These are phyloP conservation scores for Suhomyces kunorum DNA, from an alignment of 1,139 yeast species.

Conservation along the genomic window DNA sequence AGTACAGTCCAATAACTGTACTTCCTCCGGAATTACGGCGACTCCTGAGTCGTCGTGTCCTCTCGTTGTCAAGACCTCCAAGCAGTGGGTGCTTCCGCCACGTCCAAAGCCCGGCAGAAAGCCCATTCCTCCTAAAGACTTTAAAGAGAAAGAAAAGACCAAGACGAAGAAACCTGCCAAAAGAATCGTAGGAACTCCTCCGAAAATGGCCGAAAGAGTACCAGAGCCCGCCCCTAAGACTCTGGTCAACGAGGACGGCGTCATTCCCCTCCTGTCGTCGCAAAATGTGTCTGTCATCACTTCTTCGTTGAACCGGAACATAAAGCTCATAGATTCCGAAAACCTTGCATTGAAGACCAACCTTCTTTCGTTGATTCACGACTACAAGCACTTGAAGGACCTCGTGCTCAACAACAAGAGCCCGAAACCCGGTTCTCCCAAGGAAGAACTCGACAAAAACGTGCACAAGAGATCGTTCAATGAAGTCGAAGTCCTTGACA, in stretches of 20 bases:
- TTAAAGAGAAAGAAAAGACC: constrained; percentile 9
- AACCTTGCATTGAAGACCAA: constrained; percentile 39
- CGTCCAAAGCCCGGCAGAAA: constrained; percentile 27
- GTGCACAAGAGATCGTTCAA: constrained; percentile 31
- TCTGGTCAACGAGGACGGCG: background rate
- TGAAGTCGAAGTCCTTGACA: constrained; percentile 20
- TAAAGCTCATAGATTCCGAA: constrained; percentile 36
- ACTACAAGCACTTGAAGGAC: constrained; percentile 41
- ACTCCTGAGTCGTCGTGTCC: constrained; percentile 10
- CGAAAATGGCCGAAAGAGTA: constrained; percentile 3
- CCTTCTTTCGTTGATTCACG: constrained; percentile 42
- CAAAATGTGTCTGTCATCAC: constrained; percentile 4
- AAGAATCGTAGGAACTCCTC: constrained; percentile 7
- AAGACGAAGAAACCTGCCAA: constrained; percentile 9
- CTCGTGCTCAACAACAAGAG: constrained; percentile 31
- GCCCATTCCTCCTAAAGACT: constrained; percentile 16
- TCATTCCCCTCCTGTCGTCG: background rate
- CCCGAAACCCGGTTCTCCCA: constrained; percentile 8
- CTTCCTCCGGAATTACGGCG: constrained; percentile 3
- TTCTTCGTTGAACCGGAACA: constrained; percentile 20
- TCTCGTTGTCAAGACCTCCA: constrained; percentile 22
- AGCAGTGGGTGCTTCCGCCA: constrained; percentile 31
- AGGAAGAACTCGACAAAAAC: constrained; percentile 13
- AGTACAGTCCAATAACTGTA: constrained; percentile 13
- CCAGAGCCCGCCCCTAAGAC: background rate